phyloP scores from a whole-genome alignment of 495 filamentous ascomycete species.

The Hyaloscypha hepaticicola region DNA sequence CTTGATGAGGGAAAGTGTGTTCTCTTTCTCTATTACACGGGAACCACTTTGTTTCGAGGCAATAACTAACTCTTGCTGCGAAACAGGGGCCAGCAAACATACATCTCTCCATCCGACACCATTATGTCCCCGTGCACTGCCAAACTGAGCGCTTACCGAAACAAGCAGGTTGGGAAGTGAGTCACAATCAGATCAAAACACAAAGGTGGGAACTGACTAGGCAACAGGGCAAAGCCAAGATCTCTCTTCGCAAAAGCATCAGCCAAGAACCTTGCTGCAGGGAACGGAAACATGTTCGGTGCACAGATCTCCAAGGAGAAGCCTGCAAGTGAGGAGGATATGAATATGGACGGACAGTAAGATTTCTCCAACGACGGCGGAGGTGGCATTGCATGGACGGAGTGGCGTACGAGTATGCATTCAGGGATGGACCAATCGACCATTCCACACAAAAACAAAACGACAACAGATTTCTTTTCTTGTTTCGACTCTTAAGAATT shows the following conservation, averaged over 20 bases:
- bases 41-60: background rate
- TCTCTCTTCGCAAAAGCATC: constrained; percentile 63
- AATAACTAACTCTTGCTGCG: constrained; percentile 23
- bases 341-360: constrained; percentile 20
- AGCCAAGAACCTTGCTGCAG: constrained; percentile 47
- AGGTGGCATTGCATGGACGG: background rate
- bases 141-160: constrained; percentile 82
- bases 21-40: background rate
- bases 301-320: constrained; percentile 6
- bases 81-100: constrained; percentile 55
- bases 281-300: constrained; percentile 31
- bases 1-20: constrained; percentile 52
- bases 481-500: background rate
- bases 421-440: background rate
- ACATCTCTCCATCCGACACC: constrained; percentile 88
- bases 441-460: background rate
- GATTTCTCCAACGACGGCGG: background rate
- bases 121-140: constrained; percentile 93
- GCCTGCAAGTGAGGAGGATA: background rate
- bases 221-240: constrained; percentile 55
- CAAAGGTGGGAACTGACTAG: constrained; percentile 18
- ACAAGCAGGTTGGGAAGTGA: constrained; percentile 73
- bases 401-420: constrained; percentile 13
- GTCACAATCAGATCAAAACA: constrained; percentile 30
- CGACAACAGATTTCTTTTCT: constrained; percentile 6